Conservation (phyloP, 2,329 filamentous ascomycete genomes). For the Ceratocystiopsis minuta region DNA sequence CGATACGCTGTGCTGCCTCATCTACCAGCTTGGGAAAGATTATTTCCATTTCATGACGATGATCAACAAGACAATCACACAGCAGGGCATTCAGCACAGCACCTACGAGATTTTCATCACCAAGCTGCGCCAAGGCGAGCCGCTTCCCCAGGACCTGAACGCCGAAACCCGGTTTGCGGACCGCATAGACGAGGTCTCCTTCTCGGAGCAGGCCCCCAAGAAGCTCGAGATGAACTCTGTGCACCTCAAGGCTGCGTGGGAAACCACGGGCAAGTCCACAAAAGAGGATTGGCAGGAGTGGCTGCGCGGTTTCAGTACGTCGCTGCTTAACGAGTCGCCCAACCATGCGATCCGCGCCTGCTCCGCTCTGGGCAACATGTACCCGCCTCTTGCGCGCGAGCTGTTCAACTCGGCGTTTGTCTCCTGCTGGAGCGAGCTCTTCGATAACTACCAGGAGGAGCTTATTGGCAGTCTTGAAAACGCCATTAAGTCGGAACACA, state of each 20-base stretch:
- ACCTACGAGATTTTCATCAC: conserved; percentile 87
- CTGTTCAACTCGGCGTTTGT: conserved; percentile 98
- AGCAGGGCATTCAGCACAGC: conserved; percentile 66
- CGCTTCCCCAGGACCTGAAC: conserved; percentile 84
- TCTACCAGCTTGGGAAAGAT: conserved; percentile 89
- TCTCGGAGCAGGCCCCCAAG: conserved; percentile 64
- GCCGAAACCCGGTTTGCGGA: conserved; percentile 67
- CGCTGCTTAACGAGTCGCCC: conserved; percentile 83
- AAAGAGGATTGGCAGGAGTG: conserved; percentile 99
- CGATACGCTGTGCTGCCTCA: conserved; percentile 85
- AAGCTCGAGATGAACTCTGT: conserved; percentile 96
- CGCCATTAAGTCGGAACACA: conserved; percentile 85
- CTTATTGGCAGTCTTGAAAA: conserved; percentile 90
- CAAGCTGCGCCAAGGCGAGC: conserved; percentile 87
- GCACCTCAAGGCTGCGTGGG: conserved; percentile 93
- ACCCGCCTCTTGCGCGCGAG: conserved; percentile 77
- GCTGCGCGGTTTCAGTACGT: conserved; percentile 92
- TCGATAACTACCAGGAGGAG: conserved; percentile 92
- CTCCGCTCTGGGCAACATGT: conserved; percentile 75
- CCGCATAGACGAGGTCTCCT: conserved; percentile 60
- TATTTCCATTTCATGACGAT: conserved; percentile 89
- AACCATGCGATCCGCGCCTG: conserved; percentile 90
- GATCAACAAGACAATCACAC: conserved; percentile 69
- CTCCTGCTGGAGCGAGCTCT: conserved; percentile 95
- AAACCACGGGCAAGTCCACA: conserved; percentile 89